These are phyloP conservation scores for Alternaria tenuissima DNA, from an alignment of 2,329 filamentous ascomycete genomes.

Conservation along the genomic window DNA sequence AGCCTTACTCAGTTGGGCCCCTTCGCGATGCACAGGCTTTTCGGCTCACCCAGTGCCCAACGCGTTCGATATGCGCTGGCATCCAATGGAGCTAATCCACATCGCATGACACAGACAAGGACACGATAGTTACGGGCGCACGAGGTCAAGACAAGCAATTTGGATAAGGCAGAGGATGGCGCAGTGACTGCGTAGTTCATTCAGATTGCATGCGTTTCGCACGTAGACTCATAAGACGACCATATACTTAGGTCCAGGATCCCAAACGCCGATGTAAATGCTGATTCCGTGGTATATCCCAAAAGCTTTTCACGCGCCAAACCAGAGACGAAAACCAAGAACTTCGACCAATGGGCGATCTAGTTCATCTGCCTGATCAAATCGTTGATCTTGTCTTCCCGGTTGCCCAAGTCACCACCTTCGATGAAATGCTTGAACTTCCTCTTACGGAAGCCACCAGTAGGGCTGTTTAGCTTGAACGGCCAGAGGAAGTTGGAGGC, in stretches of 20 bases:
- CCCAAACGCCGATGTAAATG: slow-evolving; percentile 35
- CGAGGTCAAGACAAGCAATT: background rate
- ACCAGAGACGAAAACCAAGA: slow-evolving; percentile 14
- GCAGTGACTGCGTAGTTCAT: slow-evolving; percentile 10
- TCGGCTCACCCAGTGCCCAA: background rate
- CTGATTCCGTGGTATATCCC: slow-evolving; percentile 31
- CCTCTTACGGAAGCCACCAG: slow-evolving; percentile 90
- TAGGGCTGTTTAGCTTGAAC: slow-evolving; percentile 99
- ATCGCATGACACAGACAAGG: background rate
- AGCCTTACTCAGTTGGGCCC: background rate
- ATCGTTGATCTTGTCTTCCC: slow-evolving; percentile 96
- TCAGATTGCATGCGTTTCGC: slow-evolving; percentile 18
- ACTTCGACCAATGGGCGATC: slow-evolving; percentile 19
- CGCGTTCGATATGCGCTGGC: slow-evolving; percentile 4
- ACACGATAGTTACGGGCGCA: background rate
- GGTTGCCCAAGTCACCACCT: slow-evolving; percentile 98
- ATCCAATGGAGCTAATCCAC: background rate
- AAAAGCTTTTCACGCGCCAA: slow-evolving; percentile 21
- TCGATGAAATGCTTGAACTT: slow-evolving; percentile 99
- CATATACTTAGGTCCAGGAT: slow-evolving; percentile 17
- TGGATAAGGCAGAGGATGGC: background rate
- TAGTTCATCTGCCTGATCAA: slow-evolving; percentile 99
- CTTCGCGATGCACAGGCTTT: background rate
- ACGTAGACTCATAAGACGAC: slow-evolving; percentile 25
- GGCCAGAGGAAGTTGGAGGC: slow-evolving; percentile 99